Conservation (phyloP, 192 early-diverging fungal species). For the Funneliformis geosporum region DNA sequence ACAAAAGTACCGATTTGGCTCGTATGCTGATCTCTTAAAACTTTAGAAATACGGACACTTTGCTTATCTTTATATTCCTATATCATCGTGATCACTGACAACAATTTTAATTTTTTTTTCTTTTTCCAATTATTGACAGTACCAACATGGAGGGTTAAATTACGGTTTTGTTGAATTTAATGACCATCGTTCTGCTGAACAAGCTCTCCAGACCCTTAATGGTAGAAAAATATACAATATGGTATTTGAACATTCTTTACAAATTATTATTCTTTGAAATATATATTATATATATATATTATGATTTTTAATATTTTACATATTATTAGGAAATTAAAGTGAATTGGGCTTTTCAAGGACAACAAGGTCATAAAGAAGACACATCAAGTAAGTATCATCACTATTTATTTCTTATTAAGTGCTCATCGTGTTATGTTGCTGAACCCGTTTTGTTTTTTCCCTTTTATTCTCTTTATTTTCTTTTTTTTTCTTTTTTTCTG, state of each 20-base stretch:
- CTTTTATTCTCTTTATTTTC: constrained; percentile 22
- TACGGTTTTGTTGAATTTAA: constrained; percentile 90
- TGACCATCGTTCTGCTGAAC: constrained; percentile 69
- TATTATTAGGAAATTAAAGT: constrained; percentile 63
- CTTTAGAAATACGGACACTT: constrained; percentile 1
- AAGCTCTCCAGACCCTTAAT: constrained; percentile 72
- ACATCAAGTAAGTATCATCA: constrained; percentile 53
- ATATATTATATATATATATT: neutral
- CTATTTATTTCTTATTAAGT: neutral
- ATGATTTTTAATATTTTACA: neutral
- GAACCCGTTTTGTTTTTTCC: constrained; percentile 38
- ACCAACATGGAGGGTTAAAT: constrained; percentile 70
- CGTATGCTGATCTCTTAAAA: constrained; percentile 24
- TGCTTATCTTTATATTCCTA: neutral
- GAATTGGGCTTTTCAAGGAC: constrained; percentile 66
- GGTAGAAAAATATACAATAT: constrained; percentile 64
- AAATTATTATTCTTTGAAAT: neutral
- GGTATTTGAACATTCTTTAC: constrained; percentile 42
- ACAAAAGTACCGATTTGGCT: constrained; percentile 6
- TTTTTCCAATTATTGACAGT: constrained; percentile 40
- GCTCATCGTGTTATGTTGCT: constrained; percentile 12
- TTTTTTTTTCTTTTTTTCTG: constrained; percentile 7
- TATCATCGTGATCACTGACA: neutral
- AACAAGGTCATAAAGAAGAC: constrained; percentile 62
- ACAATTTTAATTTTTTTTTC: neutral